These are phyloP conservation scores for Flaveria robusta DNA, from an alignment of 129 eudicot species.

Conservation along the genomic window DNA sequence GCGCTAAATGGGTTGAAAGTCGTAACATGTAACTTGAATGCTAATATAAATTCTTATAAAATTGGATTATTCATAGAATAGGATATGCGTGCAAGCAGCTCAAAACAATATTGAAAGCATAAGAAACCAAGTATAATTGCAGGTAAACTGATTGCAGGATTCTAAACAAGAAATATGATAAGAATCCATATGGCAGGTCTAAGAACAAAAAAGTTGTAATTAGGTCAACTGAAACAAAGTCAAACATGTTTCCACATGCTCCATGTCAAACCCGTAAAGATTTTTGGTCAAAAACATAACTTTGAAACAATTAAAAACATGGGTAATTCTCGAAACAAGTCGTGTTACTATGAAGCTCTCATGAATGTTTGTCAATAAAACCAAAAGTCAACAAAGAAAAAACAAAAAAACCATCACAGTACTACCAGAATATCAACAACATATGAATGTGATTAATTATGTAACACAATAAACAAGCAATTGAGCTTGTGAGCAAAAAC, in stretches of 20 bases:
- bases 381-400: background rate
- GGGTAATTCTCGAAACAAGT: background rate
- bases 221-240: background rate
- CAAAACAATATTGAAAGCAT: background rate
- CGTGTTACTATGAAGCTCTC: background rate
- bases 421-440: slow-evolving; percentile 36
- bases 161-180: background rate
- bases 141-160: background rate
- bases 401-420: slow-evolving; percentile 16
- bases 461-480: slow-evolving; percentile 39
- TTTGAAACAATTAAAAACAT: background rate
- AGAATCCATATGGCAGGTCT: background rate
- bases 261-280: background rate
- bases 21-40: no score
- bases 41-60: no score
- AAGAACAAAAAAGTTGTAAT: background rate
- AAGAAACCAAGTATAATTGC: no score
- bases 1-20: no score
- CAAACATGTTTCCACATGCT: background rate
- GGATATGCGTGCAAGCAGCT: no score
- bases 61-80: no score
- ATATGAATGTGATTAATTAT: slow-evolving; percentile 40
- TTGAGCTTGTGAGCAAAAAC: slow-evolving; percentile 30
- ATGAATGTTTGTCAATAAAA: background rate
- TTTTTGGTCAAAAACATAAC: background rate